Base-by-base conservation (phyloP, 2,329 filamentous ascomycete species). In the Epichloe bromicola region DNA sequence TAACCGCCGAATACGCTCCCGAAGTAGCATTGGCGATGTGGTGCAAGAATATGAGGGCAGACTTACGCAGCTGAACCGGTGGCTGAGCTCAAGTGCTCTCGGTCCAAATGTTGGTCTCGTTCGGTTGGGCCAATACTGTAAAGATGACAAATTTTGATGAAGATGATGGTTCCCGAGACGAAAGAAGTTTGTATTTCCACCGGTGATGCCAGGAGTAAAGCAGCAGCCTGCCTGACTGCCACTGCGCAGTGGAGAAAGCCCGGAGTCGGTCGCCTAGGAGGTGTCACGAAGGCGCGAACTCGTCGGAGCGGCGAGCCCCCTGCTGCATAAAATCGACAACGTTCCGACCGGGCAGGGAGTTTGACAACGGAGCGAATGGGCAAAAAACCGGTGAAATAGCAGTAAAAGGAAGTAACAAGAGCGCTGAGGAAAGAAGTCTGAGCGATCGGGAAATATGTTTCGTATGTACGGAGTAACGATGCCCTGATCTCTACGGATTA, bases 241-340 rank as follows among this genome's bases (percentile, higher is more conserved):
- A 43, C 30, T 23, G 26, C 17, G 11, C 38, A 30, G 14, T 10
- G 30, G 14, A 10, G 34, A 37, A 6, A 48, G 19, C 15, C n/a
- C 33, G 17, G 36, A 41, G 26, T 33, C 20, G 14, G 11, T 44
- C n/a, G 45, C 33, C 23, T 44, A 49, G 34, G 23, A 37, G 46
- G 50, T 50, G 36, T 47, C 43, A 50, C 47, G 34, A 17, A 43
- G 14, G 36, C n/a, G 38, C 51, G 50, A 43, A 43, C 37, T 43
- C 30, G 43, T 43, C 37, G 49, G 17, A 20, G 36, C 43, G 37
- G 34, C 48, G 33, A 38, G 14, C 12, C 48, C 48, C 20, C 34
- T n/a, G 48, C 19, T 50, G n/a, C 48, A 50, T 40, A n/a, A 45
- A 46, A 5, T 45, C 3, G 39, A 26, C 33, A 3, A 30, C 10